Percentiles rank a stretch among this genome's conserved stretches.
These are phyloP conservation scores for Ganoderma boninense DNA, from an alignment of 1,284 basidiomycete species.

Conservation along the genomic window DNA sequence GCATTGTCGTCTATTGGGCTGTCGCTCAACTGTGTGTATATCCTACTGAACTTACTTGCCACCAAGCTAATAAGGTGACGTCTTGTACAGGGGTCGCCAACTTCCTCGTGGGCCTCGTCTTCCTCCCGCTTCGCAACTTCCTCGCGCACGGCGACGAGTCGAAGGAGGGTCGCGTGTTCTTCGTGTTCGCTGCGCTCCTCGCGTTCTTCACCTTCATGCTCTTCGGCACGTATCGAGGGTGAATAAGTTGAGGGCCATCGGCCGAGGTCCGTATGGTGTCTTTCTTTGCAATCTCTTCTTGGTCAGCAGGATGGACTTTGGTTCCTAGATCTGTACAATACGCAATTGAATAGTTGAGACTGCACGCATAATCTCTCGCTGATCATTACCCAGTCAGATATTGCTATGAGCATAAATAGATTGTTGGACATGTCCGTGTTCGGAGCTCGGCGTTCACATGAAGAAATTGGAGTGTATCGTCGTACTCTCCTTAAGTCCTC, in stretches of 20 bases:
- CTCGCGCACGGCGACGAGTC: constrained; percentile 68
- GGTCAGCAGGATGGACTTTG: background rate
- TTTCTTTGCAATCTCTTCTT: background rate
- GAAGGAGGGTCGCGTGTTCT: constrained; percentile 86
- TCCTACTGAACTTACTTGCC: background rate
- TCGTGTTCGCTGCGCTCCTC: constrained; percentile 65
- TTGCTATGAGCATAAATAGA: background rate
- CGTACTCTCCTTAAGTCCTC: too few species aligned
- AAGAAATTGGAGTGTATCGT: too few species aligned
- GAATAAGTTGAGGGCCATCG: background rate
- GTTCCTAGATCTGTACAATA: background rate
- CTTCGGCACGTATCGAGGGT: constrained; percentile 40
- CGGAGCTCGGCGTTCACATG: too few species aligned
- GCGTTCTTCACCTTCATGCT: constrained; percentile 41
- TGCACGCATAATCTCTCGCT: background rate
- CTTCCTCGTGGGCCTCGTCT: constrained; percentile 83
- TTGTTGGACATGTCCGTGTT: too few species aligned
- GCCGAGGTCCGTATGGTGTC: background rate
- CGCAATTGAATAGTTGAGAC: background rate
- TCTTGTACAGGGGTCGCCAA: constrained; percentile 75
- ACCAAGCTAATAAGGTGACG: background rate
- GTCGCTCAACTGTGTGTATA: constrained; percentile 79
- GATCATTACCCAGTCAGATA: background rate
- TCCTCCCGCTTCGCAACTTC: constrained; percentile 82
- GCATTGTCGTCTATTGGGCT: constrained; percentile 85